Evolutionary conservation across 2,329 filamentous ascomycete species (phyloP).

Genomic region (Ampelomyces quisqualis): DNA sequence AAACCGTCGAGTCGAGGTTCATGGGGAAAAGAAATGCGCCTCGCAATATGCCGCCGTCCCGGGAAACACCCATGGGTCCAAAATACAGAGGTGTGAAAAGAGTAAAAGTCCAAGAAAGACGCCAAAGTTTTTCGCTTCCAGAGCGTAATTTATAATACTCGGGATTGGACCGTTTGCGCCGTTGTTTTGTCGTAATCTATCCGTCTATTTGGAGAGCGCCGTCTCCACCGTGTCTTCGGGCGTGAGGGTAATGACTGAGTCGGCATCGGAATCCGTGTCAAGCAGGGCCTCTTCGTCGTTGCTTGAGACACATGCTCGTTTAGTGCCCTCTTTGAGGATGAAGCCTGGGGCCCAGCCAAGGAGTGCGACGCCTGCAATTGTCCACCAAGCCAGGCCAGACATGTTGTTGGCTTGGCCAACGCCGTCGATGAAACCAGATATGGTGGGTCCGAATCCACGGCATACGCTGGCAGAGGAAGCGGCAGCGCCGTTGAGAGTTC

Average conservation of each 20-base stretch:
- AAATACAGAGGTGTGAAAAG: constrained; percentile 14
- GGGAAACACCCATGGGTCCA: too few relatives aligned
- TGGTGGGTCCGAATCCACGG: constrained; percentile 81
- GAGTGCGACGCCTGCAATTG: constrained; percentile 73
- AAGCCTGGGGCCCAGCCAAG: constrained; percentile 55
- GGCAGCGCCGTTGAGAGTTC: constrained; percentile 88
- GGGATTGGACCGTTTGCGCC: constrained; percentile 10
- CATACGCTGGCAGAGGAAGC: constrained; percentile 88
- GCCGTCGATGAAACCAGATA: constrained; percentile 83
- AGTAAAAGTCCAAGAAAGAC: constrained; percentile 8
- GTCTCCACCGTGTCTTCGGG: constrained; percentile 32
- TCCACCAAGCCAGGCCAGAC: constrained; percentile 93
- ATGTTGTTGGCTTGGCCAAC: constrained; percentile 77
- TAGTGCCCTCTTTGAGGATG: constrained; percentile 68
- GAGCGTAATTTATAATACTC: too few relatives aligned
- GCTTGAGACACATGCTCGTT: constrained; percentile 19
- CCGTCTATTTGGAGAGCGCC: constrained; percentile 33
- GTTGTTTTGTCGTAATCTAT: constrained; percentile 18
- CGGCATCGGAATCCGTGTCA: constrained; percentile 33
- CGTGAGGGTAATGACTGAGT: constrained; percentile 38
- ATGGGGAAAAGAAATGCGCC: constrained; percentile 17
- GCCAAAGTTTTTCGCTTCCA: constrained; percentile 7
- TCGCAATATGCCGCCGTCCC: constrained; percentile 2
- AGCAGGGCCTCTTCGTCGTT: constrained; percentile 39
- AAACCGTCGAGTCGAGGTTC: constrained; percentile 11